phyloP scores from a whole-genome alignment of 352 stramenopile species.

The Globisporangium recalcitrans region DNA sequence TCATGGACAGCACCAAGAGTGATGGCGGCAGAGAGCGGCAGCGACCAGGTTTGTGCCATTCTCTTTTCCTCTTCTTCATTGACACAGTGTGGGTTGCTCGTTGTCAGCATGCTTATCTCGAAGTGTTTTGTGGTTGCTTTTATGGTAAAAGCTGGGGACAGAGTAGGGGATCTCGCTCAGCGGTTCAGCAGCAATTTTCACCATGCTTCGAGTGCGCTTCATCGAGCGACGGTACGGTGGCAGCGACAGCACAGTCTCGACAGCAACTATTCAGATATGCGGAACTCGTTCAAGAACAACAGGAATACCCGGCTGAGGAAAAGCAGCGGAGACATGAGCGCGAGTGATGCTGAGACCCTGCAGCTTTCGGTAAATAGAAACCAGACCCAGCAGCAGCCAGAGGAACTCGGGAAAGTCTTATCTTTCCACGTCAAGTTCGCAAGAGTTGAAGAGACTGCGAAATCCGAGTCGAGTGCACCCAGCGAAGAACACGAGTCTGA shows the following conservation, averaged over 20 bases:
- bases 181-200: slow-evolving; percentile 24
- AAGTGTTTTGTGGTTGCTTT: slow-evolving; percentile 1
- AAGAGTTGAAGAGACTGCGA: slow-evolving; percentile 6
- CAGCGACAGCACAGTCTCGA: slow-evolving; percentile 28
- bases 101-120: not conserved
- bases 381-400: slow-evolving; percentile 9
- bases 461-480: slow-evolving; percentile 8
- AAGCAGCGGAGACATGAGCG: slow-evolving; percentile 30
- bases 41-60: not conserved
- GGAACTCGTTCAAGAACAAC: slow-evolving; percentile 20
- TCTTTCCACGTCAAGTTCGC: slow-evolving; percentile 1
- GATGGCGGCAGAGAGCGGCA: slow-evolving; percentile 2
- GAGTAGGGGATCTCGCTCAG: slow-evolving; percentile 6
- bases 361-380: not conserved
- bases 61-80: not conserved
- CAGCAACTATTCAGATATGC: slow-evolving; percentile 22
- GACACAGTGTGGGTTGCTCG: not conserved
- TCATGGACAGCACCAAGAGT: slow-evolving; percentile 22
- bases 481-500: not conserved
- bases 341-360: slow-evolving; percentile 8
- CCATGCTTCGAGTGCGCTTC: slow-evolving; percentile 21
- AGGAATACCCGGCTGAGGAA: slow-evolving; percentile 20
- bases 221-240: slow-evolving; percentile 24
- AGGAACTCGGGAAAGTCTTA: slow-evolving; percentile 15
- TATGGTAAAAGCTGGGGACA: slow-evolving; percentile 2